phyloP scores from a whole-genome alignment of 176 grass and related monocot species.

The Musa beccarii region DNA sequence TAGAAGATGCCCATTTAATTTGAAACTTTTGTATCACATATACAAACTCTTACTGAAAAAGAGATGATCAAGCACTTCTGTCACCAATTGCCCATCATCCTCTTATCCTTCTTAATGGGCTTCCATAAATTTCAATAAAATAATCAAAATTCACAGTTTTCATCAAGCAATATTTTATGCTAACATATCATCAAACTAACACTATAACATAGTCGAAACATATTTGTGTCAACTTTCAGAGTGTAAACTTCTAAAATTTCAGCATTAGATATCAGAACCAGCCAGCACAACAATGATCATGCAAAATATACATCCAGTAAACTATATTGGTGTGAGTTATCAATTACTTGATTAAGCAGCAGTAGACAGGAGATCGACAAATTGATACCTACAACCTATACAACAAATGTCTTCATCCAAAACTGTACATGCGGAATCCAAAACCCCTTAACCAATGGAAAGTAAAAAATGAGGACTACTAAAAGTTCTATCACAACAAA shows the following conservation, averaged over 20 bases:
- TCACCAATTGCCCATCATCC: too few species aligned
- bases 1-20: not conserved
- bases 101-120: too few species aligned
- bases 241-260: too few species aligned
- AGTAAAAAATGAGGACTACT: not conserved
- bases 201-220: too few species aligned
- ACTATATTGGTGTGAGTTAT: not conserved
- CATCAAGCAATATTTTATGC: too few species aligned
- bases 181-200: too few species aligned
- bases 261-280: too few species aligned
- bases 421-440: slow-evolving; percentile 9
- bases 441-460: not conserved
- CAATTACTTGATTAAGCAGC: not conserved
- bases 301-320: not conserved
- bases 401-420: not conserved
- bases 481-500: not conserved
- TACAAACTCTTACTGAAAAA: not conserved
- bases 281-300: not conserved
- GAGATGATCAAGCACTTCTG: too few species aligned
- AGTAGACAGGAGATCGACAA: not conserved
- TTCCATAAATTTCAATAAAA: too few species aligned
- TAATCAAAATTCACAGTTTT: too few species aligned
- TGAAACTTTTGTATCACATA: not conserved
- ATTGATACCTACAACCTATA: not conserved
- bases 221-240: too few species aligned